Evolutionary conservation across 176 grass and related monocot species (phyloP), one percentile per base, ranked within the genome.

Genomic region (Bothriochloa decipiens): DNA sequence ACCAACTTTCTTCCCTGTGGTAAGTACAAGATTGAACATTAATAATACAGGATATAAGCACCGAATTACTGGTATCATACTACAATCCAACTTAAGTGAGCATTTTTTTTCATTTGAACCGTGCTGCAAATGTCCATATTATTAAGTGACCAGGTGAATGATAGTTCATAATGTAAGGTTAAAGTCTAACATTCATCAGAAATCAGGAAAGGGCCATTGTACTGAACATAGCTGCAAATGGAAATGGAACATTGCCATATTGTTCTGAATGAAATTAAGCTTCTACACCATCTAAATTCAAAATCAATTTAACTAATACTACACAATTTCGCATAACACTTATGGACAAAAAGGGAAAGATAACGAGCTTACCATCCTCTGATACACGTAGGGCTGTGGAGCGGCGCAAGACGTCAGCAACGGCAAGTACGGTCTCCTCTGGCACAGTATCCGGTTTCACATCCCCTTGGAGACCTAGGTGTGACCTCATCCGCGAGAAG

Each of bases 401-500:
- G 15, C 25, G 52, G 43, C 92, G 87, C 18, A 99, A 70, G 65
- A 94, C 86, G 11, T 96, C 91, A 3, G 96, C 87, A 65, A 96
- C 93, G 2, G 89, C 85, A 11, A 92, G 83, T 11, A 94, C 67
- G 3, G 39, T 82, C 61, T 81, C 86, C 82, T 87, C 88, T 0
- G 88, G 86, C 35, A 99, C 86, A 2, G 78, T 74, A 17, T 96
- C 96, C 25, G 87, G 85, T 70, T 86, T 96, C 55, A 85, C 83
- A 5, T 72, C 66, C 18, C 76, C 60, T 29, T 92, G 65, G 76
- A 99, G 86, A 6, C 90, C 91, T 17, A 99, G 81, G 76, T 90
- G 75, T 46, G 33, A 80, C 83, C 81, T 93, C 96, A 99, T 99
- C 70, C 92, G 86, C 11, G 88, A 61, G 76, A 99, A 99, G 57